These are phyloP conservation scores for Diplodia intermedia DNA, from an alignment of 2,329 filamentous ascomycete species.

Conservation along the genomic window DNA sequence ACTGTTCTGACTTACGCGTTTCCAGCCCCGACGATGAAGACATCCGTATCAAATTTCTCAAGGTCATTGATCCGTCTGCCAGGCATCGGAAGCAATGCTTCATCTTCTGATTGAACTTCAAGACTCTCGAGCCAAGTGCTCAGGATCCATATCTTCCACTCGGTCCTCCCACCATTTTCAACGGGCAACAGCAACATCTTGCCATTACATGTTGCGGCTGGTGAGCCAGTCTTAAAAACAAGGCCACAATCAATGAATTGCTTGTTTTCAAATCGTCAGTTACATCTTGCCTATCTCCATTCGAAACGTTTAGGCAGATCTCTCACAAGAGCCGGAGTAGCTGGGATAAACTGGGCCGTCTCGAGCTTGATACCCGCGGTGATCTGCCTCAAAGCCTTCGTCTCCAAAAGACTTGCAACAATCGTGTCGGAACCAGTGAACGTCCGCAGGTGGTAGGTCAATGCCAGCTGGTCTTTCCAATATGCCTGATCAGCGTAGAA, in stretches of 20 bases:
- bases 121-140: constrained; percentile 30
- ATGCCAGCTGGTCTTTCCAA: constrained; percentile 12
- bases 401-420: constrained; percentile 9
- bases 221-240: not conserved
- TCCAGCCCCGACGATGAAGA: constrained; percentile 34
- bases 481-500: not conserved
- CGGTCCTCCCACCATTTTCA: not conserved
- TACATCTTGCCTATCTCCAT: not conserved
- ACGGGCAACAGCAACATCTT: not conserved
- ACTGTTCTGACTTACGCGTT: constrained; percentile 29
- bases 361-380: not conserved
- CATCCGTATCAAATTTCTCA: constrained; percentile 26
- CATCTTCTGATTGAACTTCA: constrained; percentile 18
- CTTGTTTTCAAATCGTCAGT: not conserved
- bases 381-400: not conserved
- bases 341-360: constrained; percentile 2
- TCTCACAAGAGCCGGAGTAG: constrained; percentile 22
- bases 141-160: constrained; percentile 34
- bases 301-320: no score
- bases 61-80: not conserved
- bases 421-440: not conserved
- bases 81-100: constrained; percentile 22
- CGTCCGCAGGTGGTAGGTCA: constrained; percentile 23
- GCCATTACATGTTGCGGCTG: not conserved
- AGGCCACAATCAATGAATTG: constrained; percentile 20